Evolutionary conservation across 495 filamentous ascomycete genomes (phyloP).

Genomic region (Endocarpon pusillum): DNA sequence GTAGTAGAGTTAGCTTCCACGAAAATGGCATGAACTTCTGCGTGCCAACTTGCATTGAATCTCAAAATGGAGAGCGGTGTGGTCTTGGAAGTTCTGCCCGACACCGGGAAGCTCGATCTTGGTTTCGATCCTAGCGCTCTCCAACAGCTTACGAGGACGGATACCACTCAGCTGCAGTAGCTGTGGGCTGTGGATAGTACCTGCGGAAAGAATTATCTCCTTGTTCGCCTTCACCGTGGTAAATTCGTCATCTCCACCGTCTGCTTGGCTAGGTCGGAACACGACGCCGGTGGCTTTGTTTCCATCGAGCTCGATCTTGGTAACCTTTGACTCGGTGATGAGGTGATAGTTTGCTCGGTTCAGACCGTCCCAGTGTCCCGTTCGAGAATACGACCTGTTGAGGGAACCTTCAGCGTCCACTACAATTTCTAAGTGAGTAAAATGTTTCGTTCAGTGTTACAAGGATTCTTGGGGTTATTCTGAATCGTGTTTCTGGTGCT

Average conservation of each 20-base stretch:
- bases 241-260: slow-evolving; percentile 1
- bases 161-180: slow-evolving; percentile 38
- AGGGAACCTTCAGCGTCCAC: too few relatives aligned
- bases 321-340: slow-evolving; percentile 7
- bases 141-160: slow-evolving; percentile 26
- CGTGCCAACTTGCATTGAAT: not conserved
- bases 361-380: too few relatives aligned
- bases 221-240: slow-evolving; percentile 20
- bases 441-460: too few relatives aligned
- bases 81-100: slow-evolving; percentile 42
- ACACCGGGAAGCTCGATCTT: slow-evolving; percentile 34
- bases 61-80: slow-evolving; percentile 9
- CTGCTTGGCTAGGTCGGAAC: slow-evolving; percentile 12
- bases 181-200: slow-evolving; percentile 38
- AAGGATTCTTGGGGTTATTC: too few relatives aligned
- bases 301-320: slow-evolving; percentile 8
- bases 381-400: too few relatives aligned
- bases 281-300: slow-evolving; percentile 18
- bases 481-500: too few relatives aligned
- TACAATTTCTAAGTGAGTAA: too few relatives aligned
- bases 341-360: slow-evolving; percentile 9
- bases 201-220: slow-evolving; percentile 44
- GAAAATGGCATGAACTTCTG: too few relatives aligned
- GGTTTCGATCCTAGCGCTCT: slow-evolving; percentile 22
- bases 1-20: too few relatives aligned